Conservation (phyloP, 768 basidiomycete genomes). For the Pleurotus platypus region DNA sequence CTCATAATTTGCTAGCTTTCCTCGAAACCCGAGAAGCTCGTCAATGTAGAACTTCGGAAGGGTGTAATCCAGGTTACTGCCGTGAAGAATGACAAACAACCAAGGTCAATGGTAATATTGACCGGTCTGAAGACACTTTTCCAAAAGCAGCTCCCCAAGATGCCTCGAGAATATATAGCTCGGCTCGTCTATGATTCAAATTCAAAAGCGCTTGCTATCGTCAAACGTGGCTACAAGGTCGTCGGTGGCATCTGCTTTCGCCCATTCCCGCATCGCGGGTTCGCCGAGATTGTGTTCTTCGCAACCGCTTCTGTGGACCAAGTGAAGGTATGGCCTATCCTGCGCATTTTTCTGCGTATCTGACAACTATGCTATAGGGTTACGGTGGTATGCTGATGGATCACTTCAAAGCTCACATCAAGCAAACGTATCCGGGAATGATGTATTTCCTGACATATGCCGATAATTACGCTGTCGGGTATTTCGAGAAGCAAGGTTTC, state of each 20-base stretch:
- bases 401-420: conserved; percentile 92
- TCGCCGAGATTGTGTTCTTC: conserved; percentile 98
- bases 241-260: conserved; percentile 98
- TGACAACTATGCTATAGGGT: conserved; percentile 48
- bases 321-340: conserved; percentile 69
- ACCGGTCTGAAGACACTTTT: conserved; percentile 97
- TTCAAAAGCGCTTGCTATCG: conserved; percentile 90
- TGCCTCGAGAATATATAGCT: conserved; percentile 98
- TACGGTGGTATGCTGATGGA: conserved; percentile 99
- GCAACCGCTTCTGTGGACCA: conserved; percentile 96
- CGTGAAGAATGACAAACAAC: conserved; percentile 77
- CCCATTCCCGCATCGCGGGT: conserved; percentile 90
- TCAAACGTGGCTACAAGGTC: conserved; percentile 92
- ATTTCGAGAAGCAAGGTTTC: conserved; percentile 99
- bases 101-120: conserved; percentile 78
- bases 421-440: conserved; percentile 78
- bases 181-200: conserved; percentile 90
- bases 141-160: conserved; percentile 95
- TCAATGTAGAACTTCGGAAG: conserved; percentile 73
- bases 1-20: conserved; percentile 37
- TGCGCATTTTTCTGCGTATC: too few species aligned
- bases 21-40: conserved; percentile 68
- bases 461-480: conserved; percentile 98
- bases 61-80: conserved; percentile 81
- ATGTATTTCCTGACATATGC: conserved; percentile 97